Conservation (phyloP, 441 rosid genomes). For the Omphalea diandra region DNA sequence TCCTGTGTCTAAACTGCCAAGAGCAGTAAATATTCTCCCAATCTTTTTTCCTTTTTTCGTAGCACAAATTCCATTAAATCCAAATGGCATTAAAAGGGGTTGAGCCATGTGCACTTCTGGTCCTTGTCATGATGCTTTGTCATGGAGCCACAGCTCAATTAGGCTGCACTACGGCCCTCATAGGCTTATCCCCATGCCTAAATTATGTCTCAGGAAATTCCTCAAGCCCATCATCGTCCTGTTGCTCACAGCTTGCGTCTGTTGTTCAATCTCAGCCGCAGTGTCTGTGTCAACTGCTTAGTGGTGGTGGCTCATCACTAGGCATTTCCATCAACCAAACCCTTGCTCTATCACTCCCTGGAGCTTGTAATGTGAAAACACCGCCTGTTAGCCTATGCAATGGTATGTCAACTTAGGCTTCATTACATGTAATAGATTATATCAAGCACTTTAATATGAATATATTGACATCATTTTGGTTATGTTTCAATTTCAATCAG, state of each 20-base stretch:
- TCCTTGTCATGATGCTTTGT: slow-evolving; percentile 24
- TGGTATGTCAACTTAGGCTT: slow-evolving; percentile 19
- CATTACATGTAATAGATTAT: neutral
- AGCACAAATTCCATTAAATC: neutral
- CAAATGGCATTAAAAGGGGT: slow-evolving; percentile 29
- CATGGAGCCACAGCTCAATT: slow-evolving; percentile 34
- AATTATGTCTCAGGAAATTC: slow-evolving; percentile 61
- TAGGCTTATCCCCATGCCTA: slow-evolving; percentile 55
- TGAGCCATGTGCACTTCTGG: slow-evolving; percentile 20
- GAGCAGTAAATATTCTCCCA: no score
- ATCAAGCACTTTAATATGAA: neutral
- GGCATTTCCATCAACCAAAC: slow-evolving; percentile 62
- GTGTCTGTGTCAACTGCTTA: slow-evolving; percentile 56
- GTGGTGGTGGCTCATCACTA: slow-evolving; percentile 41
- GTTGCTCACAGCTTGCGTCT: slow-evolving; percentile 58
- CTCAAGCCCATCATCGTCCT: slow-evolving; percentile 53
- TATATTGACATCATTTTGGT: neutral
- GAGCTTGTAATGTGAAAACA: slow-evolving; percentile 46
- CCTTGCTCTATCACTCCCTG: slow-evolving; percentile 46
- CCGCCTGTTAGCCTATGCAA: slow-evolving; percentile 52
- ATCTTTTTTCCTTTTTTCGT: neutral
- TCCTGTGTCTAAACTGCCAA: neutral
- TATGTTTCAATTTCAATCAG: neutral
- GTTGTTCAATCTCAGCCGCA: slow-evolving; percentile 57
- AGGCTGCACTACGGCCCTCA: slow-evolving; percentile 42